Conservation (phyloP, 306 rosid species). For the Ceratonia siliqua region DNA sequence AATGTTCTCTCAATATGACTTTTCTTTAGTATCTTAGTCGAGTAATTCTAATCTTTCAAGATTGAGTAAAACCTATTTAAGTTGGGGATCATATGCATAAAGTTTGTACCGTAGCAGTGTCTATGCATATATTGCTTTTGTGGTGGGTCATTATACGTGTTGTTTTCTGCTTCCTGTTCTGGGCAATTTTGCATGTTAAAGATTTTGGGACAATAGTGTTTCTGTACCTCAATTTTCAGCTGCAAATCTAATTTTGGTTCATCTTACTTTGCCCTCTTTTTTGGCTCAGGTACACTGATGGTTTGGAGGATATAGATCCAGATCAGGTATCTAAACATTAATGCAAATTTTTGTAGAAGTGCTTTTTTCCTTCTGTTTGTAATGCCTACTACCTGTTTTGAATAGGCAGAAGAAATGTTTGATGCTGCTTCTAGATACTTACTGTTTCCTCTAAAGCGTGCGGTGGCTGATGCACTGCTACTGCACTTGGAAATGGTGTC, state of each 20-base stretch:
- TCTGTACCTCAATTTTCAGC: slow-evolving; percentile 19
- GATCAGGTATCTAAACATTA: slow-evolving; percentile 63
- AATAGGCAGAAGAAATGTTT: slow-evolving; percentile 88
- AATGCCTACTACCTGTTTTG: slow-evolving; percentile 26
- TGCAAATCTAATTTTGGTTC: slow-evolving; percentile 20
- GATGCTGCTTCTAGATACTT: slow-evolving; percentile 93
- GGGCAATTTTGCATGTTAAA: not conserved
- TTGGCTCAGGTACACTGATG: slow-evolving; percentile 85
- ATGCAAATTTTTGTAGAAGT: slow-evolving; percentile 21
- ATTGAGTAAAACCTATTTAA: slow-evolving; percentile 19
- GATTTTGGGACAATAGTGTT: slow-evolving; percentile 21
- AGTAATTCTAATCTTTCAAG: not conserved
- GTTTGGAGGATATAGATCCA: slow-evolving; percentile 77
- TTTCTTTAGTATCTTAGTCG: slow-evolving; percentile 2
- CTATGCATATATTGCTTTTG: not conserved
- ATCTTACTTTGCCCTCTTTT: slow-evolving; percentile 33
- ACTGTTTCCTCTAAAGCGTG: slow-evolving; percentile 90
- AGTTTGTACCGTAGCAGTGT: slow-evolving; percentile 2
- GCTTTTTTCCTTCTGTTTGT: slow-evolving; percentile 25
- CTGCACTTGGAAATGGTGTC: slow-evolving; percentile 80
- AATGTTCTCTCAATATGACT: not conserved
- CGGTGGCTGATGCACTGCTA: slow-evolving; percentile 82
- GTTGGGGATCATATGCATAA: not conserved
- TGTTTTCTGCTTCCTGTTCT: slow-evolving; percentile 2
- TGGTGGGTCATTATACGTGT: not conserved